These are phyloP conservation scores for Penicillium sp. DNA, from an alignment of 2,329 filamentous ascomycete genomes.

Conservation along the genomic window DNA sequence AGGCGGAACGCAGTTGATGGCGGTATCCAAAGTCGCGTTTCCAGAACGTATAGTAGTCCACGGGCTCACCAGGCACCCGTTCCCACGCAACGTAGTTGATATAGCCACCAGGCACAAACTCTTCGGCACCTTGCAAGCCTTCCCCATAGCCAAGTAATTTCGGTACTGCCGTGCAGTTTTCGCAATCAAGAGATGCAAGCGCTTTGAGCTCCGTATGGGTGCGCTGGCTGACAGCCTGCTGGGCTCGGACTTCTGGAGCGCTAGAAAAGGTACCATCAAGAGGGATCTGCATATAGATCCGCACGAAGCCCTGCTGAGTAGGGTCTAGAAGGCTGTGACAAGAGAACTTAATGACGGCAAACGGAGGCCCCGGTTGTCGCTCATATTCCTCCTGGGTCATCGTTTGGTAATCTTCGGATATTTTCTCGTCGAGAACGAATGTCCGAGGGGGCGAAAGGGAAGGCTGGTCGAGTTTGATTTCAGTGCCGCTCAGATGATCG, in stretches of 20 bases:
- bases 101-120: not conserved
- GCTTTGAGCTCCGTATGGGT: not conserved
- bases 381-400: not conserved
- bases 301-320: not conserved
- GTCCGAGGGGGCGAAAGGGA: not conserved
- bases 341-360: not conserved
- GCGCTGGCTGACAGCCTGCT: not conserved
- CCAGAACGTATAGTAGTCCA: not conserved
- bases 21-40: not conserved
- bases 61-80: not conserved
- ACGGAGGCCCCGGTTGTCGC: not conserved
- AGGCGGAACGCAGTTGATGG: not conserved
- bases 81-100: not conserved
- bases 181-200: not conserved
- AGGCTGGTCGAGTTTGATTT: not conserved
- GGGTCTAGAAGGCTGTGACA: not conserved
- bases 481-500: not conserved
- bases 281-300: constrained; percentile 1
- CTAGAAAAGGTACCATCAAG: not conserved
- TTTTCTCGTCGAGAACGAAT: not conserved
- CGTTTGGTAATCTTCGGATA: not conserved
- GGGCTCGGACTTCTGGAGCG: not conserved
- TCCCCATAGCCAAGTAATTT: not conserved
- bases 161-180: not conserved
- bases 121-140: not conserved